phyloP scores from a whole-genome alignment of 225 moss, liverwort and hornwort genomes.

The Climacium dendroides region DNA sequence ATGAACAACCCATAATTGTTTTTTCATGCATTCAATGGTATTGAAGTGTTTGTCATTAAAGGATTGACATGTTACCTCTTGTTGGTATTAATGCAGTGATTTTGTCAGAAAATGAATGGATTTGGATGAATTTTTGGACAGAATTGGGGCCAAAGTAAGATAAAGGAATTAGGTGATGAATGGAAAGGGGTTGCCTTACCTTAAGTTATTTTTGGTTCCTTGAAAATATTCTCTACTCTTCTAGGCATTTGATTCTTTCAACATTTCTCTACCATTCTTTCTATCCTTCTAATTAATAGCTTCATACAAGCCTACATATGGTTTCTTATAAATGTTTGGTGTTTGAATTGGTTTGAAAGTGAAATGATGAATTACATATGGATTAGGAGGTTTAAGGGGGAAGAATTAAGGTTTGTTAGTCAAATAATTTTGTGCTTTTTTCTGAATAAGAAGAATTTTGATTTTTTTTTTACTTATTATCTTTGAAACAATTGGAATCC shows the following conservation, averaged over 20 bases:
- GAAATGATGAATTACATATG: background rate
- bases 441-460: background rate
- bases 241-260: background rate
- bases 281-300: background rate
- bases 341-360: background rate
- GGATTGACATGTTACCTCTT: too few species aligned
- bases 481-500: too few species aligned
- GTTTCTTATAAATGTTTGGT: background rate
- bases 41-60: too few species aligned
- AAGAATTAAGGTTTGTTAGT: background rate
- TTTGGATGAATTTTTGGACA: too few species aligned
- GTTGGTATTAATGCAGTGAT: too few species aligned
- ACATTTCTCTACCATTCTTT: background rate
- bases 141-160: too few species aligned
- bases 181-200: too few species aligned
- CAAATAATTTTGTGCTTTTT: too few species aligned
- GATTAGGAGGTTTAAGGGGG: rapidly evolving
- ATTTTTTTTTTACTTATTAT: too few species aligned
- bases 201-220: background rate
- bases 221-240: background rate
- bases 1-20: too few species aligned
- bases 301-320: background rate
- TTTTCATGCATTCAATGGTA: too few species aligned
- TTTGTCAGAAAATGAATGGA: too few species aligned
- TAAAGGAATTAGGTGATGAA: rapidly evolving